Conservation (phyloP, 805 yeast genomes). For the Candida ipomoeae region DNA sequence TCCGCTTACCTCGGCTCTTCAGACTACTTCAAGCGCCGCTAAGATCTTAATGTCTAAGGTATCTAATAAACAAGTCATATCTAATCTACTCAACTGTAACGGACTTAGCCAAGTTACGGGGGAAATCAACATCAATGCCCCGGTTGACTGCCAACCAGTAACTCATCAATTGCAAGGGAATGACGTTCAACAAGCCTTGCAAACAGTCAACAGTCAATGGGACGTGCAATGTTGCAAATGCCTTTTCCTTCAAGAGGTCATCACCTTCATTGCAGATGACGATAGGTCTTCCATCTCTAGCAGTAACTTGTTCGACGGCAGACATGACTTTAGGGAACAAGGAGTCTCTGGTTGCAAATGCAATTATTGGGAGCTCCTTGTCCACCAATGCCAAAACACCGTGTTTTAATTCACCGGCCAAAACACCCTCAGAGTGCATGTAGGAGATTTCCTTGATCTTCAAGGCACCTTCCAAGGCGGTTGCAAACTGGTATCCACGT, state of each 20-base stretch:
- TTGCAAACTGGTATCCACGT: constrained; percentile 95
- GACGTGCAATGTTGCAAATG: constrained; percentile 74
- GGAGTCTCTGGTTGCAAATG: constrained; percentile 94
- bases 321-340: constrained; percentile 94
- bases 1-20: constrained; percentile 69
- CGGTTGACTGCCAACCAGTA: constrained; percentile 95
- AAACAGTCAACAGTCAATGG: constrained; percentile 96
- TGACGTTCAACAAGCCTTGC: constrained; percentile 91
- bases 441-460: constrained; percentile 97
- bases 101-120: constrained; percentile 96
- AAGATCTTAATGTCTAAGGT: constrained; percentile 7
- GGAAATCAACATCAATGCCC: constrained; percentile 97
- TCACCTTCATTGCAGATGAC: constrained; percentile 84
- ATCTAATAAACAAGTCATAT: not conserved
- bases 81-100: constrained; percentile 82
- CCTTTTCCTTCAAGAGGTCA: constrained; percentile 53
- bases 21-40: constrained; percentile 64
- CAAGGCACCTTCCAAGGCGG: constrained; percentile 97
- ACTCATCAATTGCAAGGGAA: constrained; percentile 93
- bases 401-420: constrained; percentile 98
- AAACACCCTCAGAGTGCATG: constrained; percentile 98
- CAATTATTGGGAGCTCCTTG: constrained; percentile 88
- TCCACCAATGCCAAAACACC: constrained; percentile 97
- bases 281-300: constrained; percentile 96
- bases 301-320: constrained; percentile 93